Evolutionary conservation across 768 basidiomycete genomes (phyloP).

Genomic region (Sporobolomyces phaffii): DNA sequence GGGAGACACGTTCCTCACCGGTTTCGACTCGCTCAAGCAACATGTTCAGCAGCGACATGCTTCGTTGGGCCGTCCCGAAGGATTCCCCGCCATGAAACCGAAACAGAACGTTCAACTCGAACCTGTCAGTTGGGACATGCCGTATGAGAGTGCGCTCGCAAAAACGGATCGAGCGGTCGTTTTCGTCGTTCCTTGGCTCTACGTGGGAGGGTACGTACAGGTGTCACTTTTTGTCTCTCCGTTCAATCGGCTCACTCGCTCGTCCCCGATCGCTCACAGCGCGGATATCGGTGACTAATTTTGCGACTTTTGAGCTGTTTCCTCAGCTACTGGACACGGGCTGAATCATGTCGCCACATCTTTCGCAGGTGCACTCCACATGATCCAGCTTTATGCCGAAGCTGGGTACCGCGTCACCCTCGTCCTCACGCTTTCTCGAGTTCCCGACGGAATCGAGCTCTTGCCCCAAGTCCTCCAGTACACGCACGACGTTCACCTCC

Average conservation of each 20-base stretch:
- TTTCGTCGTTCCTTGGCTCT: slow-evolving; percentile 37
- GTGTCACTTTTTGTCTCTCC: not conserved
- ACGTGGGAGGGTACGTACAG: slow-evolving; percentile 31
- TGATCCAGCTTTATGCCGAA: slow-evolving; percentile 35
- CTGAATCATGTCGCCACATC: too few relatives aligned
- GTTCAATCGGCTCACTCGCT: not conserved
- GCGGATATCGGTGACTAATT: slow-evolving; percentile 13
- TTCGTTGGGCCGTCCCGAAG: not conserved
- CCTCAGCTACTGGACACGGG: too few relatives aligned
- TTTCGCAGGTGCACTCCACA: slow-evolving; percentile 37
- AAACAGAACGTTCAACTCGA: slow-evolving; percentile 26
- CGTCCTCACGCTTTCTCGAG: slow-evolving; percentile 33
- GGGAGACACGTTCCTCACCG: slow-evolving; percentile 37
- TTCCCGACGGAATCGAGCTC: slow-evolving; percentile 35
- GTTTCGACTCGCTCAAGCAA: slow-evolving; percentile 22
- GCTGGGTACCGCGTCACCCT: slow-evolving; percentile 39
- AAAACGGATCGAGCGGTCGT: slow-evolving; percentile 28
- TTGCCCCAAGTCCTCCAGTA: slow-evolving; percentile 32
- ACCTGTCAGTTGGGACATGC: slow-evolving; percentile 27
- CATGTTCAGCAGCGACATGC: slow-evolving; percentile 31
- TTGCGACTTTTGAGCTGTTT: too few relatives aligned
- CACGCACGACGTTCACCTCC: slow-evolving; percentile 39
- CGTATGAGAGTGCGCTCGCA: slow-evolving; percentile 22
- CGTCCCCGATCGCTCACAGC: not conserved
- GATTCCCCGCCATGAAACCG: slow-evolving; percentile 17